phyloP scores from a whole-genome alignment of 257 asterid genomes.

The Ajuga chamaepitys region DNA sequence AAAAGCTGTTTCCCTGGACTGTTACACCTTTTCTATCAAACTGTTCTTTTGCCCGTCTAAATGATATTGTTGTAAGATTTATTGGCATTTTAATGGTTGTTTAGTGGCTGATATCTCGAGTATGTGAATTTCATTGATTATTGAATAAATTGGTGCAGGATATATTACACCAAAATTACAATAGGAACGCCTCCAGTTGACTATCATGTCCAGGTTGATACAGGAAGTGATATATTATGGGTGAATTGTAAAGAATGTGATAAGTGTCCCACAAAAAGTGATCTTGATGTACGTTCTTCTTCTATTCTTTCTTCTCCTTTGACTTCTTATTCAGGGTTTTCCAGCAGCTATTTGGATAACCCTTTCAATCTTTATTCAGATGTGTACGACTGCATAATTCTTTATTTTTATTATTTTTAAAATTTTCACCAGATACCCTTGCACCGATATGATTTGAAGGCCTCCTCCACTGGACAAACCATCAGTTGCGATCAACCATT shows the following conservation, averaged over 20 bases:
- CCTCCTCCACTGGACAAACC: constrained; percentile 43
- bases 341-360: background rate
- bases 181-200: constrained; percentile 52
- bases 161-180: constrained; percentile 49
- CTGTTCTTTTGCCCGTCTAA: background rate
- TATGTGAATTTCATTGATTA: background rate
- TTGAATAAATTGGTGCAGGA: constrained; percentile 29
- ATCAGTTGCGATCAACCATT: constrained; percentile 45
- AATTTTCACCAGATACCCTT: constrained; percentile 39
- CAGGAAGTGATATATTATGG: constrained; percentile 68
- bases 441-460: constrained; percentile 35
- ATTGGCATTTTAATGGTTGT: background rate
- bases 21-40: background rate
- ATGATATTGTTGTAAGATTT: background rate
- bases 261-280: constrained; percentile 47
- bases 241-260: constrained; percentile 48
- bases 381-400: background rate
- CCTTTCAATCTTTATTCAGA: background rate
- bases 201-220: constrained; percentile 62
- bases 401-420: background rate
- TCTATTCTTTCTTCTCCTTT: background rate
- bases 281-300: constrained; percentile 33
- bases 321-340: background rate
- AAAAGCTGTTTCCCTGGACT: background rate
- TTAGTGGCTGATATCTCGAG: background rate